phyloP scores from a whole-genome alignment of 2,329 filamentous ascomycete species.

The Aspergillus sp. region DNA sequence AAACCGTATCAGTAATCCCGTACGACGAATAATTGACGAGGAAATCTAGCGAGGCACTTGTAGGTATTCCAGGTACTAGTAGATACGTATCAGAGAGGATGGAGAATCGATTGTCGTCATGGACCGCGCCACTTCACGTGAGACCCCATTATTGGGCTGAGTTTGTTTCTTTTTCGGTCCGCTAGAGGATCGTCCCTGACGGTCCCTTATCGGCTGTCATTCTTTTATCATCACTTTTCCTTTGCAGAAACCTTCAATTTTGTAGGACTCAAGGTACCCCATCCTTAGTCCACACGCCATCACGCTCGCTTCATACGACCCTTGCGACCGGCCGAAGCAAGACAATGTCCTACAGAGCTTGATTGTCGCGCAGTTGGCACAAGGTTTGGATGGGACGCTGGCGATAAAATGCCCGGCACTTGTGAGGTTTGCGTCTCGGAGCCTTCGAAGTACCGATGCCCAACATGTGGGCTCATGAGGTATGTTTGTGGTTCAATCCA shows the following conservation, averaged over 20 bases:
- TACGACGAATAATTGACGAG: not conserved
- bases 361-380: constrained; percentile 14
- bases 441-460: constrained; percentile 43
- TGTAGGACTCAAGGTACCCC: not conserved
- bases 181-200: not conserved
- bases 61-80: not conserved
- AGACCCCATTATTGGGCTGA: constrained; percentile 2
- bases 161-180: constrained; percentile 3
- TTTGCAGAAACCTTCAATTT: not conserved
- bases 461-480: constrained; percentile 42
- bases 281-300: not conserved
- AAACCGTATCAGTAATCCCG: not conserved
- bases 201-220: not conserved
- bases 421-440: constrained; percentile 44
- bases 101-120: not conserved
- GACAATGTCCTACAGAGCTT: constrained; percentile 21
- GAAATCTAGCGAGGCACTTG: not conserved
- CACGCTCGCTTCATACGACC: not conserved
- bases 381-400: constrained; percentile 11
- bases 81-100: too few relatives aligned
- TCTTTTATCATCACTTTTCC: not conserved
- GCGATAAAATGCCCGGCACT: constrained; percentile 31
- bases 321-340: constrained; percentile 11
- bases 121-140: constrained; percentile 6
- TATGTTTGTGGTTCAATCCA: constrained; percentile 22